Evolutionary conservation across 495 filamentous ascomycete species (phyloP).

Genomic region (Aspergillus carlsbadensis): DNA sequence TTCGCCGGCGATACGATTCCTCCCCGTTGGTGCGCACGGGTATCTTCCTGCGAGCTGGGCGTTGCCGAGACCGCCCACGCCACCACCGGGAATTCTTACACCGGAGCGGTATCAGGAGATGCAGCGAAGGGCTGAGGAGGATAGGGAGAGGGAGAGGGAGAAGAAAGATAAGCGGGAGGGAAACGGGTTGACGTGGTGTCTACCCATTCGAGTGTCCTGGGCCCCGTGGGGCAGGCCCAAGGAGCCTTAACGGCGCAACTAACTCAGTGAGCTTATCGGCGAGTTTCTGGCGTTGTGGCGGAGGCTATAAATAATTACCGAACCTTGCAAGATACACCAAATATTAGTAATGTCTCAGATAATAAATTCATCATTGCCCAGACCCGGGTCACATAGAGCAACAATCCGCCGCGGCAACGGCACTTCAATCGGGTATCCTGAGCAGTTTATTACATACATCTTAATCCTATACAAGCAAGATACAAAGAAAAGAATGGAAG

Average conservation of each 20-base stretch:
- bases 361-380: conserved; percentile 11
- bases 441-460: conserved; percentile 42
- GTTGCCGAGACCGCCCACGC: conserved; percentile 9
- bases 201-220: conserved; percentile 9
- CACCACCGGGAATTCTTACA: conserved; percentile 18
- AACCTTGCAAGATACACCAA: neutral
- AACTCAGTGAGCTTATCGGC: neutral
- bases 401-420: conserved; percentile 8
- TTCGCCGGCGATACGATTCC: conserved; percentile 1
- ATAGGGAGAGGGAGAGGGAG: neutral
- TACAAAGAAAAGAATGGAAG: conserved; percentile 23
- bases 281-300: too few species aligned
- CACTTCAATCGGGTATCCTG: conserved; percentile 37
- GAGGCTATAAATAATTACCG: too few species aligned
- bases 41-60: conserved; percentile 7
- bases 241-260: neutral
- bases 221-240: conserved; percentile 3
- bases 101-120: conserved; percentile 17
- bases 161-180: neutral
- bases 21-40: conserved; percentile 14
- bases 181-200: conserved; percentile 3
- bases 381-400: conserved; percentile 11
- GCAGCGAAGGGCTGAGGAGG: neutral
- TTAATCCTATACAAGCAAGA: conserved; percentile 27
- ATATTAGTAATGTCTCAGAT: neutral